Evolutionary conservation across 2,329 filamentous ascomycete species (phyloP).

Genomic region (Capronia americana): DNA sequence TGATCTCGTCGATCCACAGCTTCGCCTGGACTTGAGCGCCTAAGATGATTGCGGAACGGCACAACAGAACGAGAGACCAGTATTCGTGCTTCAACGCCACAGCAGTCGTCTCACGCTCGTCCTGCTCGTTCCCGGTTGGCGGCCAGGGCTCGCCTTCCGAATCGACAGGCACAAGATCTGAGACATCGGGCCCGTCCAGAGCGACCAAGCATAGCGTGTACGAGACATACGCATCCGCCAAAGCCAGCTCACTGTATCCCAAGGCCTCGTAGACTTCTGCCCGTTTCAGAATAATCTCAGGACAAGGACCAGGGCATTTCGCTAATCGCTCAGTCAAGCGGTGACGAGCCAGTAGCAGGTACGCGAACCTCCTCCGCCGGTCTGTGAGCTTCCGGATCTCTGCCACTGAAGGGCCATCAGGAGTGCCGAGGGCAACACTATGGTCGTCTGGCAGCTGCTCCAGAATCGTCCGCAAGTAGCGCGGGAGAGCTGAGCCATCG

Average conservation of each 20-base stretch:
- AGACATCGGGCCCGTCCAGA: slow-evolving; percentile 73
- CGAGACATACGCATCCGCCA: slow-evolving; percentile 87
- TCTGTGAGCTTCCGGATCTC: slow-evolving; percentile 18
- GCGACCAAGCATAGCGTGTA: slow-evolving; percentile 75
- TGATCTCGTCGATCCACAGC: slow-evolving; percentile 28
- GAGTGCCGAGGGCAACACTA: slow-evolving; percentile 2
- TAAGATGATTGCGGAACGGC: slow-evolving; percentile 28
- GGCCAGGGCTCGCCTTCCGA: slow-evolving; percentile 43
- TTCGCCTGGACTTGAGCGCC: slow-evolving; percentile 30
- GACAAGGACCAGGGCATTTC: slow-evolving; percentile 26
- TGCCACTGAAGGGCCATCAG: slow-evolving; percentile 8
- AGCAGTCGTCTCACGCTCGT: slow-evolving; percentile 46
- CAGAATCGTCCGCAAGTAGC: slow-evolving; percentile 20
- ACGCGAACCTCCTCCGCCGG: slow-evolving; percentile 22
- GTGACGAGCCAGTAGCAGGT: slow-evolving; percentile 33
- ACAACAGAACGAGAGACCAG: slow-evolving; percentile 28
- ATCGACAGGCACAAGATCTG: slow-evolving; percentile 69
- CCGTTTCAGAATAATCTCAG: slow-evolving; percentile 52
- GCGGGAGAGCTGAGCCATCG: not conserved
- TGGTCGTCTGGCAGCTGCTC: slow-evolving; percentile 13
- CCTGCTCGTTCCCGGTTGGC: slow-evolving; percentile 43
- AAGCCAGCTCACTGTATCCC: slow-evolving; percentile 87
- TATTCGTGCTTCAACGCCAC: slow-evolving; percentile 33
- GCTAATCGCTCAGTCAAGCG: slow-evolving; percentile 24
- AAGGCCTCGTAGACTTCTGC: slow-evolving; percentile 74